These are phyloP conservation scores for Saturnispora diversa DNA, from an alignment of 805 yeast genomes.

Conservation along the genomic window DNA sequence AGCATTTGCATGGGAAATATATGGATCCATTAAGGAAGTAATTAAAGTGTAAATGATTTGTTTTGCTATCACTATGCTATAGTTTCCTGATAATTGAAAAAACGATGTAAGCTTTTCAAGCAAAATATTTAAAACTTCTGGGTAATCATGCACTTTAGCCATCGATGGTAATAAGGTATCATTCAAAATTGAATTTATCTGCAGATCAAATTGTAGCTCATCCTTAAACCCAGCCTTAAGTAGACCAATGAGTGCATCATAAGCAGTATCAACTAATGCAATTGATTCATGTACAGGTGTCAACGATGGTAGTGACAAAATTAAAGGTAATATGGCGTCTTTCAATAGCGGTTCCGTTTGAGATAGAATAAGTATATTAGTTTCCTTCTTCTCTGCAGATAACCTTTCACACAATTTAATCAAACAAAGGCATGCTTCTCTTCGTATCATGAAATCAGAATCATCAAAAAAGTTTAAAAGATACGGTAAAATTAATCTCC, in stretches of 20 bases:
- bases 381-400: neutral
- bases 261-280: slow-evolving; percentile 20
- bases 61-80: slow-evolving; percentile 17
- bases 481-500: slow-evolving; percentile 25
- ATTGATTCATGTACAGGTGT: slow-evolving; percentile 22
- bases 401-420: slow-evolving; percentile 11
- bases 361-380: slow-evolving; percentile 20
- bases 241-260: slow-evolving; percentile 18
- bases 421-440: slow-evolving; percentile 17
- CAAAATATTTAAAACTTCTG: slow-evolving; percentile 17
- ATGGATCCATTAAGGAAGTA: slow-evolving; percentile 25
- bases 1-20: slow-evolving; percentile 15
- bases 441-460: slow-evolving; percentile 22
- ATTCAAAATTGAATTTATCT: slow-evolving; percentile 20
- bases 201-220: slow-evolving; percentile 12
- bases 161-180: slow-evolving; percentile 25
- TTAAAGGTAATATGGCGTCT: slow-evolving; percentile 22
- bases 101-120: slow-evolving; percentile 12
- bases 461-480: slow-evolving; percentile 26
- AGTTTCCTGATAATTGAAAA: slow-evolving; percentile 17
- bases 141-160: slow-evolving; percentile 21
- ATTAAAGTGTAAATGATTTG: slow-evolving; percentile 20
- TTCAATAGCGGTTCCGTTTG: slow-evolving; percentile 20
- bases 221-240: slow-evolving; percentile 9
- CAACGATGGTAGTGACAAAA: slow-evolving; percentile 26